phyloP scores from a whole-genome alignment of 2,329 filamentous ascomycete species.

The Ceratocystis papillata region DNA sequence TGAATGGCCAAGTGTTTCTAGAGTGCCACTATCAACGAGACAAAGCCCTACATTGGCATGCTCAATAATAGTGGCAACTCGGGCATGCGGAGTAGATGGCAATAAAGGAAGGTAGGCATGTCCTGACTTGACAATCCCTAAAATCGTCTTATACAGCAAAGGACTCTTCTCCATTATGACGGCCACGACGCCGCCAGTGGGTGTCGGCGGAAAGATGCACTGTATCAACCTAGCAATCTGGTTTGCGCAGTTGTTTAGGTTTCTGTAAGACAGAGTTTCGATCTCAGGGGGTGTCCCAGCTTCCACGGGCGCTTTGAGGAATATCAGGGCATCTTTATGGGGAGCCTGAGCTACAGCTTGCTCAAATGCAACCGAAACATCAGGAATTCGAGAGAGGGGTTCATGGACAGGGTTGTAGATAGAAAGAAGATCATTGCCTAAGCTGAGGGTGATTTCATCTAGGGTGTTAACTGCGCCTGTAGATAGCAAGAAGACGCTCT shows the following conservation, averaged over 20 bases:
- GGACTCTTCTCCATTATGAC: constrained; percentile 69
- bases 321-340: constrained; percentile 50
- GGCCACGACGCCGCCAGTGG: constrained; percentile 38
- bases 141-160: constrained; percentile 59
- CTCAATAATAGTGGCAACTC: constrained; percentile 50
- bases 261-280: constrained; percentile 48
- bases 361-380: constrained; percentile 47
- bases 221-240: constrained; percentile 40
- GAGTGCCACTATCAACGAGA: constrained; percentile 33
- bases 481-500: constrained; percentile 34
- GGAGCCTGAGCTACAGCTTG: constrained; percentile 39
- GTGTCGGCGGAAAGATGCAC: constrained; percentile 1
- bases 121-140: constrained; percentile 64
- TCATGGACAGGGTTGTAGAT: constrained; percentile 37
- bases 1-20: constrained; percentile 21
- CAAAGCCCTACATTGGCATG: constrained; percentile 46
- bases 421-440: constrained; percentile 36
- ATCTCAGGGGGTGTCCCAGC: constrained; percentile 26
- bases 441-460: constrained; percentile 20
- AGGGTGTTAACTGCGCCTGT: constrained; percentile 26
- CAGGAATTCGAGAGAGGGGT: constrained; percentile 32
- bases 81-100: constrained; percentile 54
- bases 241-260: constrained; percentile 56
- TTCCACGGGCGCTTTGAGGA: constrained; percentile 39
- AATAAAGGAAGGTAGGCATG: constrained; percentile 71